Percentiles rank a stretch among this genome's conserved stretches.
These are phyloP conservation scores for Mikania micrantha DNA, from an alignment of 129 eudicot genomes.

Conservation along the genomic window DNA sequence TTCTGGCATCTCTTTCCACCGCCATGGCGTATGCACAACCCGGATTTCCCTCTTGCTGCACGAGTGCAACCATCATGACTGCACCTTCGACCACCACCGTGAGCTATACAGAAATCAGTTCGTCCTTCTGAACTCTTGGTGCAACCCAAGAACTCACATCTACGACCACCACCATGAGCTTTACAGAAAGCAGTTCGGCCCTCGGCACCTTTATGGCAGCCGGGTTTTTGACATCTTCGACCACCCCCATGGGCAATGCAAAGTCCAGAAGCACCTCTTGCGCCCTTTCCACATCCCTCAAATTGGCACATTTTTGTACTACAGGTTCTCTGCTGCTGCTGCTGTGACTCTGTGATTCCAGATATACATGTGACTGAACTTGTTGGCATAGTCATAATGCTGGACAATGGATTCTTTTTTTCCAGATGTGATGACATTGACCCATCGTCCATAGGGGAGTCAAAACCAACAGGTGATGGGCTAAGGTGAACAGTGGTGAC, in stretches of 20 bases:
- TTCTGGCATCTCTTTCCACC: constrained; percentile 96
- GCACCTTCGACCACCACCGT: constrained; percentile 95
- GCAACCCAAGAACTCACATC: constrained; percentile 86
- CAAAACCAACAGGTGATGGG: constrained; percentile 23
- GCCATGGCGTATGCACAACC: constrained; percentile 93
- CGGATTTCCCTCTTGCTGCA: constrained; percentile 85
- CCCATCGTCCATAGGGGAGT: constrained; percentile 32
- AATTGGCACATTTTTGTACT: constrained; percentile 76
- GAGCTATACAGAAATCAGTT: constrained; percentile 92
- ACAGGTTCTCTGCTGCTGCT: constrained; percentile 45
- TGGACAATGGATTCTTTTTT: constrained; percentile 37
- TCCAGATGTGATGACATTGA: constrained; percentile 34
- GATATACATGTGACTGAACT: constrained; percentile 84
- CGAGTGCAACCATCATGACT: constrained; percentile 72
- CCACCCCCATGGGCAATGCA: constrained; percentile 99
- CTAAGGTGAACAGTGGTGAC: constrained; percentile 42
- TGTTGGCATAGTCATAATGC: constrained; percentile 34
- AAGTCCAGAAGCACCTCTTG: constrained; percentile 95
- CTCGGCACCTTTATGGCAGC: constrained; percentile 94
- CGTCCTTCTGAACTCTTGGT: constrained; percentile 98
- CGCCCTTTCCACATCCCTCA: constrained; percentile 81
- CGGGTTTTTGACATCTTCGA: constrained; percentile 86
- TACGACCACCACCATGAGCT: constrained; percentile 96
- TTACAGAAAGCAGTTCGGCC: constrained; percentile 95
- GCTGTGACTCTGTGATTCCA: constrained; percentile 42